Evolutionary conservation across 441 rosid genomes (phyloP), one percentile per base, ranked within the genome.

Genomic region (Melastoma candidum): DNA sequence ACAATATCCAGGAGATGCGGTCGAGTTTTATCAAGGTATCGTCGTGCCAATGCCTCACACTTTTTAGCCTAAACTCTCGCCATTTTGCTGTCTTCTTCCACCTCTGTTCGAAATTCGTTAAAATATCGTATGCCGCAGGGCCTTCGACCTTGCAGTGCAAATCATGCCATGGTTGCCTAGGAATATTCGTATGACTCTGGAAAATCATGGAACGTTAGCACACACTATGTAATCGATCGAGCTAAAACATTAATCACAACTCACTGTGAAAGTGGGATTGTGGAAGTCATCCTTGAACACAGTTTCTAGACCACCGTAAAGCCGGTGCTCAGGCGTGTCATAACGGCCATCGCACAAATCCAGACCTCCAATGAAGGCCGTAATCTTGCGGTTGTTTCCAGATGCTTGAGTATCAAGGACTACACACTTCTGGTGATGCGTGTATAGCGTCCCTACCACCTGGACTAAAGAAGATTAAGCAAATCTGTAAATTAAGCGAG

Each of bases 81-180:
- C 82, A 81, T 63, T 82, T 82, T n/a, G 82, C 58, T 54, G 77
- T 77, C 57, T 77, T 84, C 53, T 54, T 61, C 90, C 90, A 87
- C 64, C 90, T 69, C 65, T 87, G 88, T 51, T 82, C 88, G 53
- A 87, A 87, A 54, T 82, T 84, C 48, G 60, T 73, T 63, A 84
- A 59, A 63, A 84, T 63, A 65, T 87, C 94, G 51, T 82, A 76
- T 10, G 96, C 94, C 54, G 93, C 96, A 27, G 93, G 84, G 25
- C 96, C 90, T 63, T 87, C 96, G 46, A 87, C 69, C 69, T 79
- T 87, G 68, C 90, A 84, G 58, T 84, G 96, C 56, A 84, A 56
- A 63, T 87, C 96, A 69, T 87, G 94, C 94, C 96, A 87, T 0
- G 96, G 94, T 64, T 87, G 84, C 62, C 96, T 79, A 14, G 96